Percentiles rank a stretch among this genome's conserved stretches.
Conservation (phyloP, 1,284 basidiomycete species). For the Rhodotorula sp. region DNA sequence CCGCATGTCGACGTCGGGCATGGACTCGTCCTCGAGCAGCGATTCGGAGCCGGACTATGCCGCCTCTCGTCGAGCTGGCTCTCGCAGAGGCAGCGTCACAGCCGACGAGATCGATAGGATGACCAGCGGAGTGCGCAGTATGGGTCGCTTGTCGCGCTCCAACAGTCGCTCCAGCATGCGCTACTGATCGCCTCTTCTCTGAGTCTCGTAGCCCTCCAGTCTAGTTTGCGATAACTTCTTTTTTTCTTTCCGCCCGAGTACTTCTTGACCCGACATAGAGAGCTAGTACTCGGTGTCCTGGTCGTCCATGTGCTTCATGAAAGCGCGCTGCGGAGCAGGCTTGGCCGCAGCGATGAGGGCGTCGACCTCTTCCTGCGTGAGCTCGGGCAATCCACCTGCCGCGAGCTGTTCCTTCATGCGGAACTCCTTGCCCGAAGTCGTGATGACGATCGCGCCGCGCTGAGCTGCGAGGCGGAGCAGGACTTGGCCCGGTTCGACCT, state of each 20-base stretch:
- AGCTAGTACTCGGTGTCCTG: slow-evolving; percentile 19
- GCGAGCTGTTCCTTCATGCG: slow-evolving; percentile 39
- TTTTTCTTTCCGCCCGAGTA: neutral
- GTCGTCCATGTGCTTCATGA: slow-evolving; percentile 37
- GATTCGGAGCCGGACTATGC: neutral
- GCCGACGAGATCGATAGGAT: neutral
- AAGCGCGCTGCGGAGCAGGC: slow-evolving; percentile 22
- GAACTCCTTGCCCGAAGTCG: slow-evolving; percentile 38
- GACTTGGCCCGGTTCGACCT: slow-evolving; percentile 34
- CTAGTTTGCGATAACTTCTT: neutral
- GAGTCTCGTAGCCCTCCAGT: neutral
- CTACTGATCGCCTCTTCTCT: neutral
- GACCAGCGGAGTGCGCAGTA: neutral
- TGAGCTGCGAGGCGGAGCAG: slow-evolving; percentile 32
- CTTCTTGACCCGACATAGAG: neutral
- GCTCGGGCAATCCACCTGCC: slow-evolving; percentile 20
- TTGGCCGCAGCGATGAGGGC: slow-evolving; percentile 15
- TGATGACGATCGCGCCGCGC: slow-evolving; percentile 35
- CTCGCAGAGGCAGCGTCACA: slow-evolving; percentile 9
- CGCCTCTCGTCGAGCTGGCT: neutral
- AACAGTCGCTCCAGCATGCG: slow-evolving; percentile 1
- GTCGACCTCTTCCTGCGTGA: slow-evolving; percentile 30
- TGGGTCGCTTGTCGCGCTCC: neutral
- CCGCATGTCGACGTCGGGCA: neutral
- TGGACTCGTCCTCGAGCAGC: too few relatives aligned